A percentile compares a stretch with the other conserved stretches of the same genome.
These are phyloP conservation scores for Calocybe gangraenosa DNA, from an alignment of 768 basidiomycete species.

Conservation along the genomic window DNA sequence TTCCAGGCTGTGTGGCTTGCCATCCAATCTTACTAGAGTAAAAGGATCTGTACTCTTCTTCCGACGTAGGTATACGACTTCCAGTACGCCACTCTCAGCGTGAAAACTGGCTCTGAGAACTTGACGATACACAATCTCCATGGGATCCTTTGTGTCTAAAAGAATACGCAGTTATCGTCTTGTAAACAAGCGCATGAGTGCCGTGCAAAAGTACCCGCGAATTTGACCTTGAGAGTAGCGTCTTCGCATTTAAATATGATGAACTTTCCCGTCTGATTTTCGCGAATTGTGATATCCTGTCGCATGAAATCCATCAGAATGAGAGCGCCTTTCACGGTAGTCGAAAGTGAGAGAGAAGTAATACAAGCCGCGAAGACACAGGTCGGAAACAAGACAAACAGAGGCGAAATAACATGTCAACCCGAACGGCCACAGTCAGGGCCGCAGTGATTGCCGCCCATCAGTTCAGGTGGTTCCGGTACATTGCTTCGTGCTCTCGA, in stretches of 20 bases:
- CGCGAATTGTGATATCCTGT: conserved; percentile 13
- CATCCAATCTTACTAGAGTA: conserved; percentile 38
- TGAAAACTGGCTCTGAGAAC: conserved; percentile 50
- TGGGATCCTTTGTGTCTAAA: conserved; percentile 19
- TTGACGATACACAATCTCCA: conserved; percentile 36
- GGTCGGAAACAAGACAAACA: too few relatives aligned
- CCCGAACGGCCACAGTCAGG: too few relatives aligned
- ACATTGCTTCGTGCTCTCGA: too few relatives aligned
- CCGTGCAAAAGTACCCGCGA: conserved; percentile 12
- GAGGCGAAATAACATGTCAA: too few relatives aligned
- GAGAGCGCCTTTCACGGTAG: too few relatives aligned
- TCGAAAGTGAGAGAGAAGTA: too few relatives aligned
- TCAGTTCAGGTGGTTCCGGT: background rate
- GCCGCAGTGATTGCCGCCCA: too few relatives aligned
- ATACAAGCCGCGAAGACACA: too few relatives aligned
- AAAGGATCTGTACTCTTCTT: conserved; percentile 35
- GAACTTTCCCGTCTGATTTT: conserved; percentile 5
- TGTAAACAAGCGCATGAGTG: background rate
- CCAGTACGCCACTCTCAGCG: conserved; percentile 28
- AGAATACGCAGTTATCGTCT: background rate
- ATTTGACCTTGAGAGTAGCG: conserved; percentile 12
- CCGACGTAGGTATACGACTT: conserved; percentile 50
- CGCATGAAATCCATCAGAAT: conserved; percentile 3
- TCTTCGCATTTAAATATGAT: conserved; percentile 15
- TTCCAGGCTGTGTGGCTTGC: conserved; percentile 33